Conservation (phyloP, 2,329 filamentous ascomycete genomes). For the Hortaea werneckii region DNA sequence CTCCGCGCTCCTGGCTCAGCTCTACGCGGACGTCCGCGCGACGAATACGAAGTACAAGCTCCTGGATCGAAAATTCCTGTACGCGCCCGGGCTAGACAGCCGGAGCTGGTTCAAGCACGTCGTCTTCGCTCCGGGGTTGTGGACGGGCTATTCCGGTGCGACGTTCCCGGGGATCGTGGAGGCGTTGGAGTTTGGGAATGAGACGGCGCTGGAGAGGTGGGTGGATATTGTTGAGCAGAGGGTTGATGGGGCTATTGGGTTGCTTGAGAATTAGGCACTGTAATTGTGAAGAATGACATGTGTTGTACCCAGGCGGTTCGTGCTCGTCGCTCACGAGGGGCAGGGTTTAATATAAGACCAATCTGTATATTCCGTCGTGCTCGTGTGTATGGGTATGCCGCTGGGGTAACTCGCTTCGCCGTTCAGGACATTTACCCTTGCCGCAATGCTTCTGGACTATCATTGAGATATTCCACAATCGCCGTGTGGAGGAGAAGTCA, state of each 20-base stretch:
- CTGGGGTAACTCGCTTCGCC: too few species aligned
- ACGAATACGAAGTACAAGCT: constrained; percentile 76
- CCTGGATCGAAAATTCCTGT: constrained; percentile 72
- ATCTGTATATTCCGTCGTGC: too few species aligned
- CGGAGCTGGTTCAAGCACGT: constrained; percentile 90
- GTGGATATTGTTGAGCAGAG: constrained; percentile 29
- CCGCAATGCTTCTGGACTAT: too few species aligned
- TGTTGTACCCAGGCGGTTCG: too few species aligned
- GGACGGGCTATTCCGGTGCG: constrained; percentile 80
- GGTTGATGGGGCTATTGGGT: constrained; percentile 10
- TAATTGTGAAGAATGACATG: too few species aligned
- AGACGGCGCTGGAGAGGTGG: constrained; percentile 34
- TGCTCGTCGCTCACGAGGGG: too few species aligned
- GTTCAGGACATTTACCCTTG: too few species aligned
- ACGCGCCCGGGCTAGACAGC: constrained; percentile 64
- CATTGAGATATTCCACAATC: too few species aligned
- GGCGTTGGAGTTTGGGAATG: constrained; percentile 41
- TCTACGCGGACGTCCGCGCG: constrained; percentile 38
- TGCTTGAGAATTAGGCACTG: not conserved
- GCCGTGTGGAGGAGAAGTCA: too few species aligned
- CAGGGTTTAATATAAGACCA: too few species aligned
- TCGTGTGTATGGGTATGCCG: too few species aligned
- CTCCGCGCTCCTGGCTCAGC: constrained; percentile 1
- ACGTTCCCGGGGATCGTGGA: constrained; percentile 57
- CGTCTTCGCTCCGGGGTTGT: constrained; percentile 80